These are phyloP conservation scores for Sphaceloma murrayae DNA, from an alignment of 2,329 filamentous ascomycete species.

Conservation along the genomic window DNA sequence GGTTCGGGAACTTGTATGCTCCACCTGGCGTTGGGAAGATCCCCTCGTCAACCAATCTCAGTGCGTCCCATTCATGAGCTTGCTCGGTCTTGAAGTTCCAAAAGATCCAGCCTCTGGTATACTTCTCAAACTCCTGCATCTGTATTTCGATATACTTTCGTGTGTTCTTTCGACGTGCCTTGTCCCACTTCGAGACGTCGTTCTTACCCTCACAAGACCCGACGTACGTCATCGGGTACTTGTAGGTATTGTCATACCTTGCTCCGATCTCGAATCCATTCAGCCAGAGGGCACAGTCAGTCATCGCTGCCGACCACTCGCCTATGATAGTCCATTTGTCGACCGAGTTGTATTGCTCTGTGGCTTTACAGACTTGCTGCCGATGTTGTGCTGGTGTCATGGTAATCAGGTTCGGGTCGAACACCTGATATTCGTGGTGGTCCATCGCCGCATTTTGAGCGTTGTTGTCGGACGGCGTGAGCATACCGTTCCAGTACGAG, in stretches of 20 bases:
- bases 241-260: slow-evolving; percentile 49
- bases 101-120: slow-evolving; percentile 45
- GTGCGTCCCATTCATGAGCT: slow-evolving; percentile 45
- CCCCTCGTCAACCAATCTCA: slow-evolving; percentile 40
- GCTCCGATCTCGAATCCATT: slow-evolving; percentile 50
- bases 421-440: slow-evolving; percentile 61
- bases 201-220: slow-evolving; percentile 47
- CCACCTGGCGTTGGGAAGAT: slow-evolving; percentile 40
- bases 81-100: slow-evolving; percentile 51
- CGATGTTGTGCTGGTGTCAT: slow-evolving; percentile 46
- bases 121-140: slow-evolving; percentile 42
- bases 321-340: slow-evolving; percentile 60
- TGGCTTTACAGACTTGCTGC: slow-evolving; percentile 47
- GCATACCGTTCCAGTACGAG: slow-evolving; percentile 52
- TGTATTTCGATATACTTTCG: slow-evolving; percentile 47
- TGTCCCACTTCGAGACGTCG: slow-evolving; percentile 41
- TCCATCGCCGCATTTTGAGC: slow-evolving; percentile 52
- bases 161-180: slow-evolving; percentile 37
- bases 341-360: slow-evolving; percentile 38
- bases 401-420: slow-evolving; percentile 43
- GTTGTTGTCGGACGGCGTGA: slow-evolving; percentile 40
- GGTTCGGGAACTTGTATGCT: slow-evolving; percentile 2
- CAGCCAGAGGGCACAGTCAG: slow-evolving; percentile 45
- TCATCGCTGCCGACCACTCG: slow-evolving; percentile 61
- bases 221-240: slow-evolving; percentile 37